Conservation (phyloP, 495 filamentous ascomycete species). For the Poronia punctata region DNA sequence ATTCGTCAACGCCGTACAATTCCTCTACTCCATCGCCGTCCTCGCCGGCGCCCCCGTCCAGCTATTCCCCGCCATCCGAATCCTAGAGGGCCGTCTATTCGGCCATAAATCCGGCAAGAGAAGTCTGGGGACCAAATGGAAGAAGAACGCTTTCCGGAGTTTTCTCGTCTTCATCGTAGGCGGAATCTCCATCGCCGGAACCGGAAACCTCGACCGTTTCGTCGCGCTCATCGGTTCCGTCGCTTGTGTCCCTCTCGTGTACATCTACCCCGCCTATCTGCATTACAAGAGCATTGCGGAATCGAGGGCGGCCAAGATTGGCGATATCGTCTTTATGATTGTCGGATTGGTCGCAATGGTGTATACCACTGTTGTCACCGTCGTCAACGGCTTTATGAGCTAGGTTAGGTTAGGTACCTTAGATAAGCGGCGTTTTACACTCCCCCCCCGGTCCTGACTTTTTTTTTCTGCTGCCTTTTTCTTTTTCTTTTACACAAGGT, state of each 20-base stretch:
- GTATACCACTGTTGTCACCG: constrained; percentile 54
- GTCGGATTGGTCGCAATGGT: constrained; percentile 53
- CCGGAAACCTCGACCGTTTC: constrained; percentile 56
- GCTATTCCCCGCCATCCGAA: constrained; percentile 56
- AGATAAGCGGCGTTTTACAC: no score
- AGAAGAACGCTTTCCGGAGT: constrained; percentile 55
- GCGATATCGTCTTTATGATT: constrained; percentile 49
- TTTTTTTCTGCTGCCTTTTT: no score
- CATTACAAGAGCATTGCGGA: constrained; percentile 54
- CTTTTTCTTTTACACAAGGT: no score
- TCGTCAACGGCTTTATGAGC: constrained; percentile 36
- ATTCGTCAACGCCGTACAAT: constrained; percentile 59
- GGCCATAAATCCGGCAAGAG: constrained; percentile 51
- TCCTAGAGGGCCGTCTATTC: constrained; percentile 50
- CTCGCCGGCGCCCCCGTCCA: constrained; percentile 57
- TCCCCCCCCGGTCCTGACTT: no score
- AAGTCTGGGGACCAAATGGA: constrained; percentile 51
- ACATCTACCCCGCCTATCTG: constrained; percentile 76
- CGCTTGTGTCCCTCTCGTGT: constrained; percentile 79
- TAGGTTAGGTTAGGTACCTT: constrained; percentile 2
- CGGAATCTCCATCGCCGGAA: constrained; percentile 44
- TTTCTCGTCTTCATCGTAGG: constrained; percentile 43
- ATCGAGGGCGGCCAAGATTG: constrained; percentile 36
- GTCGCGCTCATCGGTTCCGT: constrained; percentile 57
- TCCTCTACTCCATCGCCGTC: constrained; percentile 58